Evolutionary conservation across 345 rosid species (phyloP).

Genomic region (Lepidium didymum): DNA sequence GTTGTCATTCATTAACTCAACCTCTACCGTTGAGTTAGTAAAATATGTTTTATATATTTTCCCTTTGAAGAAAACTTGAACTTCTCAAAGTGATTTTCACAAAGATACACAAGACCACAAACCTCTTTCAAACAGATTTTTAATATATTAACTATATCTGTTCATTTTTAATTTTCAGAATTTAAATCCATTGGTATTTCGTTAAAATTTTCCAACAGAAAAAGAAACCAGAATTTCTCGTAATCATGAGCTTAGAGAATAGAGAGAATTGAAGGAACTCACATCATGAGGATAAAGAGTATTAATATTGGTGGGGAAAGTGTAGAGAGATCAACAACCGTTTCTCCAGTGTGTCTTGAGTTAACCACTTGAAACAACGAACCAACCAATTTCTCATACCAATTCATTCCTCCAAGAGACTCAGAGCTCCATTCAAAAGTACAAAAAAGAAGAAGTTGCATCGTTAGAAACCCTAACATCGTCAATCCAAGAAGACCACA

Average conservation of each 20-base stretch:
- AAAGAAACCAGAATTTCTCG: too few species aligned
- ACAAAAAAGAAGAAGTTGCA: slow-evolving; percentile 34
- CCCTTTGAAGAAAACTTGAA: too few species aligned
- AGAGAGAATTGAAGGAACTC: slow-evolving; percentile 26
- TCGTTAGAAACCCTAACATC: slow-evolving; percentile 34
- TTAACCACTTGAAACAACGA: slow-evolving; percentile 39
- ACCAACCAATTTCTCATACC: slow-evolving; percentile 37
- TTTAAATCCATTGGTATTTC: background rate
- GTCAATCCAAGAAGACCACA: slow-evolving; percentile 31
- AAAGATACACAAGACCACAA: too few species aligned
- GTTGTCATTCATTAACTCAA: too few species aligned
- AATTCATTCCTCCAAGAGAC: slow-evolving; percentile 29
- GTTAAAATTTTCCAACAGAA: background rate
- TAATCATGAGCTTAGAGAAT: background rate
- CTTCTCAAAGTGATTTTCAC: too few species aligned
- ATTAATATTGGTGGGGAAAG: slow-evolving; percentile 49
- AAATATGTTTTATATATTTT: too few species aligned
- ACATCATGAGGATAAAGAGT: slow-evolving; percentile 59
- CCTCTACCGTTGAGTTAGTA: too few species aligned
- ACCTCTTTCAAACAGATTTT: too few species aligned
- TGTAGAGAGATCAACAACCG: slow-evolving; percentile 41
- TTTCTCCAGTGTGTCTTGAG: slow-evolving; percentile 54
- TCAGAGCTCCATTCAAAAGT: slow-evolving; percentile 47
- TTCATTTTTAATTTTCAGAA: too few species aligned
- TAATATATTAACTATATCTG: too few species aligned